Evolutionary conservation across 2,329 filamentous ascomycete genomes (phyloP).

Genomic region (Stromatinia cepivora): DNA sequence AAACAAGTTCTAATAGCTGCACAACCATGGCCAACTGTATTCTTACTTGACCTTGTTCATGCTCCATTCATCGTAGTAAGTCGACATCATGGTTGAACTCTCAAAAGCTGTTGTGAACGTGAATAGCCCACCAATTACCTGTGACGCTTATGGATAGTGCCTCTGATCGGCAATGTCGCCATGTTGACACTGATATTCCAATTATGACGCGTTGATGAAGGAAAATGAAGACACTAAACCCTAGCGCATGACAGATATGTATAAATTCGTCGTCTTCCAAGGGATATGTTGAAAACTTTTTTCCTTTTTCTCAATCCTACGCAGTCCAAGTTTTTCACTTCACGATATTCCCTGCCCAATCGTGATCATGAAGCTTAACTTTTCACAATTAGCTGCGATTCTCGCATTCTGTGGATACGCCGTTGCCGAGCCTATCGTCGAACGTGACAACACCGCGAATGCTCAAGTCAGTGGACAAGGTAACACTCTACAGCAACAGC

Average conservation of each 20-base stretch:
- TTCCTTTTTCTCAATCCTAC: not conserved
- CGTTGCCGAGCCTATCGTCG: not conserved
- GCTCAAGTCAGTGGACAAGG: not conserved
- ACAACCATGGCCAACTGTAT: not conserved
- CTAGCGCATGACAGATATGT: no score
- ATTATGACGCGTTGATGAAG: not conserved
- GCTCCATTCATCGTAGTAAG: not conserved
- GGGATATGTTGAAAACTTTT: rapidly evolving
- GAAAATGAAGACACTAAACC: not conserved
- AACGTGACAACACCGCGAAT: not conserved
- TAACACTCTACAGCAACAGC: not conserved
- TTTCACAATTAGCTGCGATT: not conserved
- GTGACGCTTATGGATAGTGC: not conserved
- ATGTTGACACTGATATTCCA: not conserved
- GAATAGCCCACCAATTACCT: not conserved
- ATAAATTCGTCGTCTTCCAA: not conserved
- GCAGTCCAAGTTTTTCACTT: not conserved
- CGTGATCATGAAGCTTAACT: conserved; percentile 6
- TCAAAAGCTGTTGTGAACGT: no score
- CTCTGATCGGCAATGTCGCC: no score
- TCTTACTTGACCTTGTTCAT: no score
- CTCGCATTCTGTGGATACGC: not conserved
- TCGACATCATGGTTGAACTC: not conserved
- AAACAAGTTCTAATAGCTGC: not conserved
- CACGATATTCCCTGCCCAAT: not conserved